Evolutionary conservation across 148 eudicot genomes (phyloP), one percentile per base, ranked within the genome.

Genomic region (Rheum nobile): DNA sequence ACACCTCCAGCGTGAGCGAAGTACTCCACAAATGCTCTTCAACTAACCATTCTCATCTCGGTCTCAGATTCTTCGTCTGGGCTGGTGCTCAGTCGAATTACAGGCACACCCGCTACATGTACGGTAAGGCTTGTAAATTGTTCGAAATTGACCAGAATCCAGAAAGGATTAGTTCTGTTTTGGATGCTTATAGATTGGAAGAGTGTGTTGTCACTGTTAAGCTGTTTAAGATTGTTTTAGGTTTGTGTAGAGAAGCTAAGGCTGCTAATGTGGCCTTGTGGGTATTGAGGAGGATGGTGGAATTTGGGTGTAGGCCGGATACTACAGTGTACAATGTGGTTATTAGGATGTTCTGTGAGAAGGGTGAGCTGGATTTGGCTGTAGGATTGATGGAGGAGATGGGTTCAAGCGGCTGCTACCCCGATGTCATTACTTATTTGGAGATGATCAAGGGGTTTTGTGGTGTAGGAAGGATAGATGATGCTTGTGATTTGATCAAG

Each of bases 11-110:
- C 79, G 84, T 91, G 47, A 38, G 67, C 75, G 84, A 89, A 73
- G 88, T 93, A 5, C 79, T 91, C 39, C 65, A 79, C 43, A 85
- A 75, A 71, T 87, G 85, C 57, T 46, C 41, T 74, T 80, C 82
- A 37, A n/a, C 22, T 24, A 46, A 83, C 79, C 78, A 89, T 26
- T 80, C 86, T 70, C 74, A 85, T 72, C 71, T 88, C 79, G 97
- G 97, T 77, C 84, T 91, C 67, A 81, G 97, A 42, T 93, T 93
- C 80, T 93, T 93, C 71, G 79, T 93, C 10, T 93, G 97, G 98
- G 88, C 97, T 55, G 95, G 86, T 28, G 35, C 79, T 19, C 95
- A 88, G 71, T 76, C 88, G 2, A 79, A 72, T 48, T 88, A 91
- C 74, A 81, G 86, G 57, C 95, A 91, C 76, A 77, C 83, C 43